These are phyloP conservation scores for Apophysomyces variabilis DNA, from an alignment of 371 early-diverging fungal genomes.

Conservation along the genomic window DNA sequence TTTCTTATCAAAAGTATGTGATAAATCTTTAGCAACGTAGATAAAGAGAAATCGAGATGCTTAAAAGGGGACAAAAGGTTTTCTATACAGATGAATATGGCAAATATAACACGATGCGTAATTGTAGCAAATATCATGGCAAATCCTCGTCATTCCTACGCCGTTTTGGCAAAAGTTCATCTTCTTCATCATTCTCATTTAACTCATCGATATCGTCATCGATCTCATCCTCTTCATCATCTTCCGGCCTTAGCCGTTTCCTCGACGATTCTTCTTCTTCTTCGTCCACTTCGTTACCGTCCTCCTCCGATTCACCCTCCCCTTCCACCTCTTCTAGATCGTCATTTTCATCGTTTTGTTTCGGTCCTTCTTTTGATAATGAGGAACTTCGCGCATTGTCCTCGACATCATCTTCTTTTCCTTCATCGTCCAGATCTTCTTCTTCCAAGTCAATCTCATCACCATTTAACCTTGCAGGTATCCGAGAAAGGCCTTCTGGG, in stretches of 20 bases:
- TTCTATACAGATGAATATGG: slow-evolving; percentile 5
- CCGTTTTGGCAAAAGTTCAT: not conserved
- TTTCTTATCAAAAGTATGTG: too few species aligned
- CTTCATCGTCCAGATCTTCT: not conserved
- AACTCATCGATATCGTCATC: slow-evolving; percentile 4
- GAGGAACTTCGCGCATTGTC: slow-evolving; percentile 7
- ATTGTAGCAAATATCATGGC: not conserved
- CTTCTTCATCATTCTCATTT: slow-evolving; percentile 1
- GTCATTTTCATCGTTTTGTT: not conserved
- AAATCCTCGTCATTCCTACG: not conserved
- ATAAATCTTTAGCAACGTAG: too few species aligned
- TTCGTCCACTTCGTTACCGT: not conserved
- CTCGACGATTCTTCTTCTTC: not conserved
- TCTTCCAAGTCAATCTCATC: not conserved
- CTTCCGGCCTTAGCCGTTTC: not conserved
- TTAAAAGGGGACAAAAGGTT: not conserved
- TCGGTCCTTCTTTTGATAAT: not conserved
- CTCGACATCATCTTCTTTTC: slow-evolving; percentile 12
- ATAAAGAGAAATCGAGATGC: too few species aligned
- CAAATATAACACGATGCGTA: not conserved
- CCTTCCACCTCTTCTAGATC: not conserved
- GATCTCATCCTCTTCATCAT: slow-evolving; percentile 1
- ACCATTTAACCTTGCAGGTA: not conserved
- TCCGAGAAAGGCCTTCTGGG: not conserved
- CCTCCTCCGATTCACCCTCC: not conserved